phyloP scores from a whole-genome alignment of 1,284 basidiomycete species.

The Phylloboletellus chloephorus region DNA sequence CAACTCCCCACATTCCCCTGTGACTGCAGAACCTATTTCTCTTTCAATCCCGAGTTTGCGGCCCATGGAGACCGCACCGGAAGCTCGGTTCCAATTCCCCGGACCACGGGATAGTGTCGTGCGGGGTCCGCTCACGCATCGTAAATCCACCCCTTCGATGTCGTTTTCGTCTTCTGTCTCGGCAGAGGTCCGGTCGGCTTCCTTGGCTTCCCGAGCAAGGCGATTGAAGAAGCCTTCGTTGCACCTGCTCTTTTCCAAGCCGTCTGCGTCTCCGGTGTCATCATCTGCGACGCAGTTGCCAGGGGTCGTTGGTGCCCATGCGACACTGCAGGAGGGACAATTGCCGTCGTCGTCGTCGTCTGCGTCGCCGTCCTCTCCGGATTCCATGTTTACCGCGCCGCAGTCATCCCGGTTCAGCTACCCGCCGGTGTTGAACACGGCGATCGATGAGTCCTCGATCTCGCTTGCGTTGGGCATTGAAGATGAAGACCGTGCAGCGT shows the following conservation, averaged over 20 bases:
- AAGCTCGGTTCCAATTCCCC: conserved; percentile 39
- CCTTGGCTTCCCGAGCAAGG: conserved; percentile 29
- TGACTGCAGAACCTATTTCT: conserved; percentile 27
- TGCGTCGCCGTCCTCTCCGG: conserved; percentile 30
- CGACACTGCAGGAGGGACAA: conserved; percentile 11
- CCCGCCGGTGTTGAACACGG: conserved; percentile 31
- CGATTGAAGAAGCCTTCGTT: conserved; percentile 52
- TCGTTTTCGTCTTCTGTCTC: conserved; percentile 32
- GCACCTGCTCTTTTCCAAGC: conserved; percentile 49
- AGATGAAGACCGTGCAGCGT: conserved; percentile 12
- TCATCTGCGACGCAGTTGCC: conserved; percentile 19
- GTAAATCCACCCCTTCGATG: conserved; percentile 38
- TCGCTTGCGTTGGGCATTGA: conserved; percentile 33
- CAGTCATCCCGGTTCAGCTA: conserved; percentile 34
- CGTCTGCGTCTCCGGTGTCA: conserved; percentile 37
- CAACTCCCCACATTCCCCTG: conserved; percentile 20
- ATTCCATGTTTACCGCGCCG: conserved; percentile 32
- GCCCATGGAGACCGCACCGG: conserved; percentile 11
- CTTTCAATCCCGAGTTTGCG: conserved; percentile 26
- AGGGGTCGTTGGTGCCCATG: conserved; percentile 2
- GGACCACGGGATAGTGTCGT: conserved; percentile 30
- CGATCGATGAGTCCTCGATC: conserved; percentile 33
- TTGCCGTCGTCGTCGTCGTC: conserved; percentile 19
- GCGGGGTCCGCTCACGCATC: conserved; percentile 31
- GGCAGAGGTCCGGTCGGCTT: conserved; percentile 23